Evolutionary conservation across 805 yeast genomes (phyloP), one percentile per base, ranked within the genome.

Genomic region (Pichia californica): DNA sequence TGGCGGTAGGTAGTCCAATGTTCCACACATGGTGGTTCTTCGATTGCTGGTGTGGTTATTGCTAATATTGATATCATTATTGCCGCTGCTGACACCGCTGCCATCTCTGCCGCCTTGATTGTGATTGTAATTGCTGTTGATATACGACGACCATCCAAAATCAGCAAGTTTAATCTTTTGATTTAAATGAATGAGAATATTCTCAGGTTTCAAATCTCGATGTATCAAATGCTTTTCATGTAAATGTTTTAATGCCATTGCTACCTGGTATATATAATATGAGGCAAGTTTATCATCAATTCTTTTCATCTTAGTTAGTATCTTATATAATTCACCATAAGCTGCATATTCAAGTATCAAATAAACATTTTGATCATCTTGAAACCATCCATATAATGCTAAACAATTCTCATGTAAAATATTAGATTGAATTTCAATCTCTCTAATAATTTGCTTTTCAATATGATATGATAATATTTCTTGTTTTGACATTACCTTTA

Each of bases 141-240:
- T 13, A n/a, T 27, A 27, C 10, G 89, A 91, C 44, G 95, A 83
- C 97, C 97, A 91, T 13, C 99, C 99, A 60, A 93, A 91, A 64
- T 91, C 99, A 16, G 96, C 83, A 31, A 91, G 75, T 7, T 32
- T 35, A 3, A 31, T 38, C 7, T 30, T 11, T 10, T 26, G 85
- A 56, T 86, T 78, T 47, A 80, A 73, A 7, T 88, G 87, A 10
- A 91, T 67, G 34, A 91, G 64, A 39, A 91, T 84, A 55, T 91
- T 91, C 59, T 93, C 98, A 0, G 98, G 98, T 62, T 91, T 91
- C 51, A 91, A 77, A 58, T 91, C 99, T 47, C 98, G 73, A 58
- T 91, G 99, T 23, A 91, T 84, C 35, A 93, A 79, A 51, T 82
- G 78, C 54, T 82, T 85, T 29, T 74, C 66, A 62, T 91, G 98